Percentiles rank a stretch among this genome's conserved stretches.
These are phyloP conservation scores for Avena sativa DNA, from an alignment of 176 grass and related monocot species.

Conservation along the genomic window DNA sequence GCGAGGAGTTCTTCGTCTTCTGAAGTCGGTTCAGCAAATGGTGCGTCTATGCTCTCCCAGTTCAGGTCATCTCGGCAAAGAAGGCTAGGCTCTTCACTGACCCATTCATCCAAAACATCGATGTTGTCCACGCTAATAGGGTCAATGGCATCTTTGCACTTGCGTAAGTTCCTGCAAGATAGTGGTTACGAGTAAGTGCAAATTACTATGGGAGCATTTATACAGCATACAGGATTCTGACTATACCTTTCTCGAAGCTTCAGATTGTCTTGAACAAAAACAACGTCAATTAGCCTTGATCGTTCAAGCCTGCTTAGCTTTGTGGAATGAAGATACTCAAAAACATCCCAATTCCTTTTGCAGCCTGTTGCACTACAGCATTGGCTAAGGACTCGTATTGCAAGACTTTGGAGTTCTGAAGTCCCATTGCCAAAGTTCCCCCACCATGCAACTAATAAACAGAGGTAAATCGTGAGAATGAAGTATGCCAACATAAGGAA, in stretches of 20 bases:
- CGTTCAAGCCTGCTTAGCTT: slow-evolving; percentile 55
- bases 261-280: slow-evolving; percentile 58
- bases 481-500: background rate
- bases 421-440: slow-evolving; percentile 64
- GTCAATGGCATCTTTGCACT: slow-evolving; percentile 34
- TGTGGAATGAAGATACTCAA: slow-evolving; percentile 51
- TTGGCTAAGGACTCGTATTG: slow-evolving; percentile 60
- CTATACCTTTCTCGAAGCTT: slow-evolving; percentile 64
- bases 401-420: slow-evolving; percentile 58
- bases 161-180: slow-evolving; percentile 40
- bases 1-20: slow-evolving; percentile 36
- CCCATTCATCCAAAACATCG: slow-evolving; percentile 56
- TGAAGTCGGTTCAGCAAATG: slow-evolving; percentile 43
- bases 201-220: background rate
- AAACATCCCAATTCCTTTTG: slow-evolving; percentile 56
- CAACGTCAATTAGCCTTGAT: slow-evolving; percentile 42
- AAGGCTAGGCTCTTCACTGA: slow-evolving; percentile 60
- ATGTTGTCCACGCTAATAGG: slow-evolving; percentile 65
- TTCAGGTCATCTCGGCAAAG: slow-evolving; percentile 53
- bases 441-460: slow-evolving; percentile 66
- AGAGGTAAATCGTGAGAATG: slow-evolving; percentile 21
- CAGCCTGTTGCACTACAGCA: slow-evolving; percentile 68
- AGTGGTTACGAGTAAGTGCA: background rate
- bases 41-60: slow-evolving; percentile 58
- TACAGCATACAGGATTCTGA: background rate